Percentiles rank a stretch among this genome's conserved stretches.
Evolutionary conservation across 768 basidiomycete genomes (phyloP).

Genomic region (Serendipita sp.): DNA sequence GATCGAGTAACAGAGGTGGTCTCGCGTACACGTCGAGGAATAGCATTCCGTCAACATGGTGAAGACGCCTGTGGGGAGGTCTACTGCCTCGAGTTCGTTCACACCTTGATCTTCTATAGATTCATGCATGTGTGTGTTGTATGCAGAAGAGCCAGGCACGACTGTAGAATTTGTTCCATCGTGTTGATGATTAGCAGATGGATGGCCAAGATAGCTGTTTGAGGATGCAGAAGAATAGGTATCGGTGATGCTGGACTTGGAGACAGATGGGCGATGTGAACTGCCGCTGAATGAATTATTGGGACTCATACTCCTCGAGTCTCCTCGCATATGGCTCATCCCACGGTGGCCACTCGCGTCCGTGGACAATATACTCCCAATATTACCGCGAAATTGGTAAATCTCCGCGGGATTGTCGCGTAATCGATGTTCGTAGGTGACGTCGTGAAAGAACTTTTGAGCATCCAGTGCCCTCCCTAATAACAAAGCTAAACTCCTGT

Average conservation of each 20-base stretch:
- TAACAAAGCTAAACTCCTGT: constrained; percentile 85
- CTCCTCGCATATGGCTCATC: background rate
- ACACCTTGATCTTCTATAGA: constrained; percentile 22
- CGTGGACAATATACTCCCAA: background rate
- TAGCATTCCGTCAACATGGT: constrained; percentile 95
- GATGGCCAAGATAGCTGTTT: background rate
- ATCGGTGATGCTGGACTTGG: background rate
- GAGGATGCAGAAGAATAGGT: background rate
- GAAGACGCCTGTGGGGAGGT: constrained; percentile 81
- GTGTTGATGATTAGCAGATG: background rate
- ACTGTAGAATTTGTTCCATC: background rate
- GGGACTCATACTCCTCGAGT: background rate
- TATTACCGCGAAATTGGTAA: constrained; percentile 64
- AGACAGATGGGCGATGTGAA: background rate
- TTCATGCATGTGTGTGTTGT: background rate
- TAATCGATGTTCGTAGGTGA: constrained; percentile 93
- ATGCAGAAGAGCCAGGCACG: background rate
- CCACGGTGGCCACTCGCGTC: background rate
- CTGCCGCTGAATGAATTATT: constrained; percentile 3
- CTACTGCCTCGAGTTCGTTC: constrained; percentile 32
- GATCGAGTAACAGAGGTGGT: constrained; percentile 92
- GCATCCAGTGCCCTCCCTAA: constrained; percentile 93
- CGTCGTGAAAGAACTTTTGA: constrained; percentile 98
- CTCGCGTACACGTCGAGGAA: constrained; percentile 89
- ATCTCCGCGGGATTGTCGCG: constrained; percentile 78